Conservation (phyloP, 1,139 yeast species). For the Sugiyamaella castrensis region DNA sequence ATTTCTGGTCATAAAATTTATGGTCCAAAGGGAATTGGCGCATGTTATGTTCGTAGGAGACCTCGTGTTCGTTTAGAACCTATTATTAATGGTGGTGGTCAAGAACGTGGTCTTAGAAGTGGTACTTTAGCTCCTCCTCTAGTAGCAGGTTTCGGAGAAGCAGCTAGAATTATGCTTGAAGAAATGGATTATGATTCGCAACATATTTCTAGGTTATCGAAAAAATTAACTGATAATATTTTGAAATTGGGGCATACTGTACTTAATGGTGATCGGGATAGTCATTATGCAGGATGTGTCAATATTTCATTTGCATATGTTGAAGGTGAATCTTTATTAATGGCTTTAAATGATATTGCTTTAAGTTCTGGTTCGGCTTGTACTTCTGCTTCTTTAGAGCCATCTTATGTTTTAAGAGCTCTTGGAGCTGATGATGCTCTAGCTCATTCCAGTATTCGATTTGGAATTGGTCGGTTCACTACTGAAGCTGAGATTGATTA, state of each 20-base stretch:
- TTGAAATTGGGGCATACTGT: constrained; percentile 83
- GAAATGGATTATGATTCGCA: constrained; percentile 73
- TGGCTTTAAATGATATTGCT: constrained; percentile 97
- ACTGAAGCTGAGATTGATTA: constrained; percentile 95
- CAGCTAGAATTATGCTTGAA: constrained; percentile 74
- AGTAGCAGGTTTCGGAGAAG: constrained; percentile 96
- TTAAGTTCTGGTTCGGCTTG: constrained; percentile 98
- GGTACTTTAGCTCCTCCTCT: constrained; percentile 97
- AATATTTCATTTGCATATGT: constrained; percentile 95
- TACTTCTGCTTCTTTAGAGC: constrained; percentile 97
- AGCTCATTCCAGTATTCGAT: constrained; percentile 95
- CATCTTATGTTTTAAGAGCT: constrained; percentile 94
- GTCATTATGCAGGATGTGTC: constrained; percentile 88
- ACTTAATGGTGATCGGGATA: constrained; percentile 75
- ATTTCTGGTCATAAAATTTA: constrained; percentile 94
- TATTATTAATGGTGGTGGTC: constrained; percentile 96
- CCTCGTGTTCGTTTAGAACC: constrained; percentile 98
- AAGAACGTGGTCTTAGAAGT: constrained; percentile 95
- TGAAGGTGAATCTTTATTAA: constrained; percentile 94
- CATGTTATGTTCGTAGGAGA: constrained; percentile 91
- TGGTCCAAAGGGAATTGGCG: constrained; percentile 99
- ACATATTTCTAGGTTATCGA: constrained; percentile 68
- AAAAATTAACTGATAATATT: constrained; percentile 69
- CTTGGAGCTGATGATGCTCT: constrained; percentile 97
- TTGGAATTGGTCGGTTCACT: constrained; percentile 96